Conservation (phyloP, 1,284 basidiomycete genomes). For the Gomphus bonarii region DNA sequence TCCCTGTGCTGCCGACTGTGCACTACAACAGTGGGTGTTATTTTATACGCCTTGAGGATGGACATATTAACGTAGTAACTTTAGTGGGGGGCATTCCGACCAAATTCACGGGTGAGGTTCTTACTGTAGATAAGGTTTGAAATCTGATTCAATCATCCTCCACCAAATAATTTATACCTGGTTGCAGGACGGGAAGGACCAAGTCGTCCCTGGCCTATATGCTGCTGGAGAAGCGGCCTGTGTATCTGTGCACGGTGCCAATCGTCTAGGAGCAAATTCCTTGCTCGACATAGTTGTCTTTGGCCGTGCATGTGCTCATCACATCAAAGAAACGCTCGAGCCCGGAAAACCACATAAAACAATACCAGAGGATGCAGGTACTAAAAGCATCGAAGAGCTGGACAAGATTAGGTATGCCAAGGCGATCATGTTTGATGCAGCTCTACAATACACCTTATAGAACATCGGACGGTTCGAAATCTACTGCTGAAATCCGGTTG, state of each 20-base stretch:
- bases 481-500: slow-evolving; percentile 85
- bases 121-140: slow-evolving; percentile 65
- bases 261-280: slow-evolving; percentile 99
- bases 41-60: not conserved
- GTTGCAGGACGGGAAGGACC: slow-evolving; percentile 71
- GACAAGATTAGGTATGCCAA: slow-evolving; percentile 66
- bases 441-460: slow-evolving; percentile 25
- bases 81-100: slow-evolving; percentile 99
- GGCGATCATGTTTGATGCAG: not conserved
- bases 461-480: slow-evolving; percentile 70
- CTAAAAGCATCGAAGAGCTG: slow-evolving; percentile 80
- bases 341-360: slow-evolving; percentile 89
- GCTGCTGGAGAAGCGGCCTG: slow-evolving; percentile 98
- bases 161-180: not conserved
- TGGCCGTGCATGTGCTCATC: slow-evolving; percentile 96
- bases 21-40: slow-evolving; percentile 82
- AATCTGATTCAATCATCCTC: not conserved
- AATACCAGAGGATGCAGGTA: slow-evolving; percentile 82
- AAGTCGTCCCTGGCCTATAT: slow-evolving; percentile 94
- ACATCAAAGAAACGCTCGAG: slow-evolving; percentile 87
- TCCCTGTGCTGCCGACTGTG: slow-evolving; percentile 92
- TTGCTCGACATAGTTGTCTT: slow-evolving; percentile 99
- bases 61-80: slow-evolving; percentile 16
- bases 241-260: slow-evolving; percentile 98
- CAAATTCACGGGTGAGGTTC: slow-evolving; percentile 94